Evolutionary conservation across 805 yeast species (phyloP).

Genomic region (Candida ascalaphidarum): DNA sequence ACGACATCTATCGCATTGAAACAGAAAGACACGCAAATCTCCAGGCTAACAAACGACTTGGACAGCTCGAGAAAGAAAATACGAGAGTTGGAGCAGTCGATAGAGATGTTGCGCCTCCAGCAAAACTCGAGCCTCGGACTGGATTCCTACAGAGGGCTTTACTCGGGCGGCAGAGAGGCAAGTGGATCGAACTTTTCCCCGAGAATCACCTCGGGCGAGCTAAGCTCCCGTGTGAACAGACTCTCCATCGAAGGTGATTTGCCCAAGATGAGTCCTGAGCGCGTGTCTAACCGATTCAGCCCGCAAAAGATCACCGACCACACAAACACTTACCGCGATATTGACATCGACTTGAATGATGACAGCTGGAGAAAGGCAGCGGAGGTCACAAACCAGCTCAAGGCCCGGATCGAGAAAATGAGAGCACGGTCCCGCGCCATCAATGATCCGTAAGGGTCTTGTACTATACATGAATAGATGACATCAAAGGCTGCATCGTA

Average conservation of each 20-base stretch:
- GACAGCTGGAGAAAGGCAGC: conserved; percentile 88
- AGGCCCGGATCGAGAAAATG: conserved; percentile 85
- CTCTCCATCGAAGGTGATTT: conserved; percentile 23
- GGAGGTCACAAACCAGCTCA: conserved; percentile 77
- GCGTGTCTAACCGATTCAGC: conserved; percentile 5
- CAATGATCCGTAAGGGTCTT: too few relatives aligned
- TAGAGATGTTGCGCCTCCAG: conserved; percentile 16
- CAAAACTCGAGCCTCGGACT: conserved; percentile 9
- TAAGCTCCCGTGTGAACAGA: conserved; percentile 33
- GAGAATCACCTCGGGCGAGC: conserved; percentile 24
- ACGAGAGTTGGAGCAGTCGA: conserved; percentile 43
- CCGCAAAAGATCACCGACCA: conserved; percentile 11
- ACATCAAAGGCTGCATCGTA: too few relatives aligned
- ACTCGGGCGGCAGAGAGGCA: conserved; percentile 6
- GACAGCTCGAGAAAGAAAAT: conserved; percentile 49
- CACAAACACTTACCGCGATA: conserved; percentile 8
- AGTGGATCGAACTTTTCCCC: too few relatives aligned
- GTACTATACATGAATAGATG: too few relatives aligned
- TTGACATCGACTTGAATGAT: conserved; percentile 23
- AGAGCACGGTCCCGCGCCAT: conserved; percentile 43
- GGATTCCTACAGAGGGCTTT: conserved; percentile 4
- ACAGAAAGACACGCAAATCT: conserved; percentile 62
- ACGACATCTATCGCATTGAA: conserved; percentile 43
- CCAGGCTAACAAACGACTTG: conserved; percentile 51
- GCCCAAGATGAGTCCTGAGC: conserved; percentile 1